phyloP scores from a whole-genome alignment of 345 rosid species.

The Murraya koenigii region DNA sequence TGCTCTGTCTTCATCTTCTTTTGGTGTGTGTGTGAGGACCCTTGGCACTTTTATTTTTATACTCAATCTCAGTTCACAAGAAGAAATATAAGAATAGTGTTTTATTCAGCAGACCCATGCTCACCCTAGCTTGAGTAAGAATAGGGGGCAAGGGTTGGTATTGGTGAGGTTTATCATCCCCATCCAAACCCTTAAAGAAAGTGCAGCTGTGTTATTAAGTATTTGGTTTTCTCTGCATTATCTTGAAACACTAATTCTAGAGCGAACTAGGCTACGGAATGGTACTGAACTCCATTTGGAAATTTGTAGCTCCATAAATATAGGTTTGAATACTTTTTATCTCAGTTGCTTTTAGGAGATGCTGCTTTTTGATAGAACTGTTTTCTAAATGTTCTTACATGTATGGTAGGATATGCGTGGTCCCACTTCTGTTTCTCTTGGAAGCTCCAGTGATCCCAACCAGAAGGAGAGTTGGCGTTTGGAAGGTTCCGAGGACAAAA shows the following conservation, averaged over 20 bases:
- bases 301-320: background rate
- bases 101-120: background rate
- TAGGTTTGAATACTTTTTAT: background rate
- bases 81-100: background rate
- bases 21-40: background rate
- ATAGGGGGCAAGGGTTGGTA: too few species aligned
- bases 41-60: background rate
- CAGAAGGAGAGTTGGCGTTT: slow-evolving; percentile 67
- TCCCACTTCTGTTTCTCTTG: slow-evolving; percentile 34
- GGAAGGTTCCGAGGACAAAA: slow-evolving; percentile 65
- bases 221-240: background rate
- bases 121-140: too few species aligned
- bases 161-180: too few species aligned
- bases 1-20: background rate
- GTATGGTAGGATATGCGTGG: slow-evolving; percentile 46
- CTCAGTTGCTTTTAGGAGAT: background rate
- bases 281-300: background rate
- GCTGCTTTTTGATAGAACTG: background rate
- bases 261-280: background rate
- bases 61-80: background rate
- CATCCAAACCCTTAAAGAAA: too few species aligned
- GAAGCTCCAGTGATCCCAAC: slow-evolving; percentile 41
- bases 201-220: background rate
- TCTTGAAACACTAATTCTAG: background rate
- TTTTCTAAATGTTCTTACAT: background rate